Conservation (phyloP, 441 rosid species). For the Geranium incanum region DNA sequence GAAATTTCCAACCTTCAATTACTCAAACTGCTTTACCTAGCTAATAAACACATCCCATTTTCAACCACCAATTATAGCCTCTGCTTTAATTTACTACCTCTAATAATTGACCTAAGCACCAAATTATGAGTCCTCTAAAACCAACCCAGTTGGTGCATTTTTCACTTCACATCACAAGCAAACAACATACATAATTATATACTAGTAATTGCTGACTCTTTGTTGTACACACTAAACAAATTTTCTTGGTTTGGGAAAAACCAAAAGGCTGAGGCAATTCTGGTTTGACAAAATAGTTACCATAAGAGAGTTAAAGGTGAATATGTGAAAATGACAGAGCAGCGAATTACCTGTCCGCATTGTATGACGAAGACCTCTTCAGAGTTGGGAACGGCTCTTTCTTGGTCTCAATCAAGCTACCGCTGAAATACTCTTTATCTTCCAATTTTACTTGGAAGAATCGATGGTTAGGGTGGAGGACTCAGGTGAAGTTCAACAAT, state of each 20-base stretch:
- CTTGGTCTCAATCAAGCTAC: slow-evolving; percentile 83
- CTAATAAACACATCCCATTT: too few relatives aligned
- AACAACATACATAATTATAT: too few relatives aligned
- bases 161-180: too few relatives aligned
- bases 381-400: slow-evolving; percentile 43
- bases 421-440: slow-evolving; percentile 83
- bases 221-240: too few relatives aligned
- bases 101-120: too few relatives aligned
- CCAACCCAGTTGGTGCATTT: too few relatives aligned
- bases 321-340: not conserved
- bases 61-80: too few relatives aligned
- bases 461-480: too few relatives aligned
- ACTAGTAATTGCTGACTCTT: too few relatives aligned
- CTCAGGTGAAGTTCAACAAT: too few relatives aligned
- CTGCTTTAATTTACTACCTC: too few relatives aligned
- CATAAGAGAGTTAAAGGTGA: not conserved
- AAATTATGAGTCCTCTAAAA: too few relatives aligned
- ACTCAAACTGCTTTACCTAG: not conserved
- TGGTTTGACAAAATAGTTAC: slow-evolving; percentile 9
- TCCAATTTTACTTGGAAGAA: slow-evolving; percentile 63
- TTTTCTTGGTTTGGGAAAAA: not conserved
- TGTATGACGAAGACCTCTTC: slow-evolving; percentile 79
- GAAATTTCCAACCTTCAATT: not conserved
- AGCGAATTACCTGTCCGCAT: slow-evolving; percentile 57
- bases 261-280: not conserved